A percentile compares a stretch with the other conserved stretches of the same genome.
These are phyloP conservation scores for Torulaspora pretoriensis DNA, from an alignment of 1,139 yeast species.

Conservation along the genomic window DNA sequence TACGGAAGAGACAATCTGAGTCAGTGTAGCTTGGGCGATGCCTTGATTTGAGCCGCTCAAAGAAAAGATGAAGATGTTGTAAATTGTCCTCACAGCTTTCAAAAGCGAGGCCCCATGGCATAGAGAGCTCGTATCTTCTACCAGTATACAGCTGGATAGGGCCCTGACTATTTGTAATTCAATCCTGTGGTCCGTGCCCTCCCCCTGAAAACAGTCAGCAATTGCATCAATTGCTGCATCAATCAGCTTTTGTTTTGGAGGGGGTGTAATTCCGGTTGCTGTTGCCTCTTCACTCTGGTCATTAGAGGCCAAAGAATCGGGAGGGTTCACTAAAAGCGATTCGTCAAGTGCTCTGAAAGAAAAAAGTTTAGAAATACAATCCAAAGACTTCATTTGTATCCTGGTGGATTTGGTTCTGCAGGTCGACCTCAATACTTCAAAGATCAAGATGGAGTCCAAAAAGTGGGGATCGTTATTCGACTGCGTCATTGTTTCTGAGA, in stretches of 20 bases:
- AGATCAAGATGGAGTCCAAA: constrained; percentile 47
- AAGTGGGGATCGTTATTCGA: constrained; percentile 23
- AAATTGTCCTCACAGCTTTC: constrained; percentile 88
- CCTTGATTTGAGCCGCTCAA: constrained; percentile 80
- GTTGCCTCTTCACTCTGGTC: constrained; percentile 35
- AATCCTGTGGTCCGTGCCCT: constrained; percentile 81
- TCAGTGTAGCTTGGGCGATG: constrained; percentile 90
- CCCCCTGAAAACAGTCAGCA: constrained; percentile 83
- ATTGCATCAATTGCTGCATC: constrained; percentile 85
- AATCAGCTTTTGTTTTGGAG: constrained; percentile 56
- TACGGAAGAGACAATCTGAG: constrained; percentile 82
- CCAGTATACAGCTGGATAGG: constrained; percentile 78
- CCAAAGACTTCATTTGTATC: constrained; percentile 55
- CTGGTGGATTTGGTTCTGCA: constrained; percentile 51
- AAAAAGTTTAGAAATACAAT: constrained; percentile 62
- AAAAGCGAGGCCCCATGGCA: constrained; percentile 88
- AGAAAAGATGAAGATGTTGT: constrained; percentile 85
- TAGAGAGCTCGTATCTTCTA: constrained; percentile 58
- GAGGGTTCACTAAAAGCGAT: constrained; percentile 42
- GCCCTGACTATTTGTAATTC: constrained; percentile 93
- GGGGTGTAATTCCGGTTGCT: constrained; percentile 44
- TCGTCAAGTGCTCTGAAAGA: constrained; percentile 59
- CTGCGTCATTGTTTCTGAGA: constrained; percentile 24
- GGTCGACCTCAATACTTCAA: constrained; percentile 60
- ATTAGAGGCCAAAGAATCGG: constrained; percentile 38